Evolutionary conservation across 2,329 filamentous ascomycete genomes (phyloP).

Genomic region (Aspergillus sclerotialis): DNA sequence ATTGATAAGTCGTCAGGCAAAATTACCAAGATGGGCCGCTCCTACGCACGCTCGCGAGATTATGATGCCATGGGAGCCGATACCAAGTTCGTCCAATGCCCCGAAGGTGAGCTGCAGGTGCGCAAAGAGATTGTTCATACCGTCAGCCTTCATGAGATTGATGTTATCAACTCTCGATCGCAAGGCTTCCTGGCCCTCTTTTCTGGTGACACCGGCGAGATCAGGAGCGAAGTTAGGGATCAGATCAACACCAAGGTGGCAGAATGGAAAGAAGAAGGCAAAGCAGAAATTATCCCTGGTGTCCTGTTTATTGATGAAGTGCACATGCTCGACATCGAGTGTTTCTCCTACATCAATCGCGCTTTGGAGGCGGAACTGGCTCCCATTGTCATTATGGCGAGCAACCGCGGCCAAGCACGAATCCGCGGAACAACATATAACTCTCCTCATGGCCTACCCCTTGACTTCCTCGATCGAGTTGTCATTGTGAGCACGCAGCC

Average conservation of each 20-base stretch:
- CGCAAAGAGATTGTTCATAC: conserved; percentile 96
- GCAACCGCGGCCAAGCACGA: conserved; percentile 83
- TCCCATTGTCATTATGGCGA: conserved; percentile 98
- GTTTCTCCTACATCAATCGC: conserved; percentile 97
- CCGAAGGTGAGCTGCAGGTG: conserved; percentile 94
- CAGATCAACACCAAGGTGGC: conserved; percentile 99
- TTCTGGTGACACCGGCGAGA: conserved; percentile 96
- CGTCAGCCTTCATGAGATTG: conserved; percentile 94
- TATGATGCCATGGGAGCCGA: conserved; percentile 99
- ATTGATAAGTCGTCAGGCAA: conserved; percentile 98
- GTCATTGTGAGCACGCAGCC: conserved; percentile 92
- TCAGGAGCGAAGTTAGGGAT: conserved; percentile 90
- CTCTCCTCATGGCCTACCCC: conserved; percentile 85
- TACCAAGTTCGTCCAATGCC: conserved; percentile 96
- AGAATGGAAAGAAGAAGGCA: conserved; percentile 99
- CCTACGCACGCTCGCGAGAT: conserved; percentile 88
- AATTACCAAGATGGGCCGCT: conserved; percentile 93
- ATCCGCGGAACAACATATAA: conserved; percentile 92
- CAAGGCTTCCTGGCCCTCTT: conserved; percentile 96
- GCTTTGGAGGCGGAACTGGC: conserved; percentile 91
- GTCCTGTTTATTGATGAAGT: conserved; percentile 98
- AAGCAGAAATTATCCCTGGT: conserved; percentile 94
- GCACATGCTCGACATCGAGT: conserved; percentile 99
- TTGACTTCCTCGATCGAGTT: conserved; percentile 93
- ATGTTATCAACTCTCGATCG: conserved; percentile 98